Evolutionary conservation across 345 rosid genomes (phyloP), one percentile per base, ranked within the genome.

Genomic region (Salix udensis): DNA sequence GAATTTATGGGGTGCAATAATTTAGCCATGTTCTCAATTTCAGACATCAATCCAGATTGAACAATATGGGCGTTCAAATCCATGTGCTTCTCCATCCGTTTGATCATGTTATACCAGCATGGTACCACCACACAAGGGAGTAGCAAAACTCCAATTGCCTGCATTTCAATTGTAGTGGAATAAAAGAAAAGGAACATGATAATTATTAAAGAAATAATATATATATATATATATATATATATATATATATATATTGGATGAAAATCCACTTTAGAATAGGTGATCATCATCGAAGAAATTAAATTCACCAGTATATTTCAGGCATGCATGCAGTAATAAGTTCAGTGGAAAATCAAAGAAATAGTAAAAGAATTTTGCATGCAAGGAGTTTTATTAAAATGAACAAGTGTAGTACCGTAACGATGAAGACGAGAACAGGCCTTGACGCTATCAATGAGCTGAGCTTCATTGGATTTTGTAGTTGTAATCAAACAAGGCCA

Each of bases 121-220:
- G 90, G 75, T 14, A 85, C 74, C 48, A 76, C 55, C 2, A 74
- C 5, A 13, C 85, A 65, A 1, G 87, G 85, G 30, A 85, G 70
- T 0, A 87, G 1, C 83, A 89, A 42, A 42, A 86, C 78, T 23
- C 68, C 73, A 12, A 82, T 16, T 58, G 80, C 78, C 92, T 89
- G 79, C 72, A 70, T 24, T 50, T 4, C 24, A 1, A n/a, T n/a
- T 53, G 18, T 23, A 52, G 18, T 72, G n/a, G n/a, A 48, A 31
- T 34, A 24, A 65, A 15, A n/a, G 16, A 26, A 44, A 74, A 18
- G 34, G 9, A 48, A 23, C 11, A 23, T 37, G 26, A 18, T 28
- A 21, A 64, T 9, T 65, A 4, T 13, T 48, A 14, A 10, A 66
- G 31, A 14, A 30, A 7, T 31, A 31, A 31, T 31, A 31, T 4